Conservation (phyloP, 2,329 filamentous ascomycete species). For the Monilinia fructigena region DNA sequence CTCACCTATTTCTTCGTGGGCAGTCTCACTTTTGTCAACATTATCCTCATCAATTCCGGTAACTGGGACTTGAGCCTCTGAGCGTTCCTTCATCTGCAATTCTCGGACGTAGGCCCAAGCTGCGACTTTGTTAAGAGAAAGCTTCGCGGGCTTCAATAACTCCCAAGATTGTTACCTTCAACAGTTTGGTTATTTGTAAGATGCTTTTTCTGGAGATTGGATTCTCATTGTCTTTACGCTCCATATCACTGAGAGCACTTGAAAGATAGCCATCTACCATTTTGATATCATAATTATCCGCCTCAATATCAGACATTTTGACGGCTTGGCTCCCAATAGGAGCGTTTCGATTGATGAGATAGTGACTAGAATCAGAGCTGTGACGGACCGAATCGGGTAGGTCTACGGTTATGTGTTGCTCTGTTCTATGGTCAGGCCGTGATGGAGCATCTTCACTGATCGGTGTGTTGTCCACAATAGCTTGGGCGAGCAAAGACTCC, state of each 20-base stretch:
- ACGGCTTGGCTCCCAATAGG: not conserved
- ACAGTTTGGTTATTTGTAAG: not conserved
- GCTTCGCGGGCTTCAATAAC: not conserved
- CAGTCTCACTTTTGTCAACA: not conserved
- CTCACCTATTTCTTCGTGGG: not conserved
- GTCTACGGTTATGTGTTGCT: not conserved
- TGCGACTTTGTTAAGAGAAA: not conserved
- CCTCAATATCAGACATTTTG: not conserved
- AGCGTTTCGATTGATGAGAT: not conserved
- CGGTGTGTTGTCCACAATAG: not conserved
- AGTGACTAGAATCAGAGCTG: not conserved
- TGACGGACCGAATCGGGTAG: not conserved
- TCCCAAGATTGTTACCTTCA: not conserved
- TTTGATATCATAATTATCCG: not conserved
- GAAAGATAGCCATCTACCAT: not conserved
- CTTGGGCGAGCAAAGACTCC: not conserved
- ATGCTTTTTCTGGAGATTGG: not conserved
- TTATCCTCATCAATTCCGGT: not conserved
- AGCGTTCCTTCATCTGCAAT: not conserved
- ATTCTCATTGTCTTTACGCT: not conserved
- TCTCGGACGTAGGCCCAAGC: not conserved
- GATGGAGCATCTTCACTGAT: not conserved
- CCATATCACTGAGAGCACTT: not conserved
- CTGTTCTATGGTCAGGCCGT: not conserved
- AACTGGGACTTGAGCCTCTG: not conserved